phyloP scores from a whole-genome alignment of 2,329 filamentous ascomycete species.

The Aspergillus ustus region DNA sequence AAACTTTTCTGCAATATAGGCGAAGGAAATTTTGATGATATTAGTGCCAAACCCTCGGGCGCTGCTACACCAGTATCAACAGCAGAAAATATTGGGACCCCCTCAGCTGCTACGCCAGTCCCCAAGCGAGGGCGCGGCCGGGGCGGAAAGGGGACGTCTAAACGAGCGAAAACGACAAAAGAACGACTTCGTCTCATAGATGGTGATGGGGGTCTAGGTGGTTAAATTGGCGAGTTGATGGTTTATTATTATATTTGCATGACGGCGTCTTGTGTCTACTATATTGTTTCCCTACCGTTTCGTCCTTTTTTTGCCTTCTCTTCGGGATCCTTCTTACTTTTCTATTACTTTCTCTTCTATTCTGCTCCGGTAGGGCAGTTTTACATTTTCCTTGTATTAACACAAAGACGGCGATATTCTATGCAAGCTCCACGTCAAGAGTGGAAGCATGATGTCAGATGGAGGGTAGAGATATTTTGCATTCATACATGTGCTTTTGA shows the following conservation, averaged over 20 bases:
- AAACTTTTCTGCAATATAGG: slow-evolving; percentile 57
- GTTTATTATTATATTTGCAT: slow-evolving; percentile 17
- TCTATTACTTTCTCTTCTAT: slow-evolving; percentile 3
- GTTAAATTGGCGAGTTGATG: slow-evolving; percentile 17
- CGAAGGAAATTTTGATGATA: slow-evolving; percentile 94
- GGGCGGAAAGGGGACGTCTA: slow-evolving; percentile 61
- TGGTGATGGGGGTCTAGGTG: slow-evolving; percentile 46
- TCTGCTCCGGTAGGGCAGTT: not conserved
- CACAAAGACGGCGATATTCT: slow-evolving; percentile 11
- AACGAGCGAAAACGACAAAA: slow-evolving; percentile 65
- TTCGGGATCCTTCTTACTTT: slow-evolving; percentile 13
- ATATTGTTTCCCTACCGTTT: slow-evolving; percentile 9
- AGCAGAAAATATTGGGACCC: slow-evolving; percentile 51
- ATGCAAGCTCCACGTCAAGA: not conserved
- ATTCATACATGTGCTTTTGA: slow-evolving; percentile 11
- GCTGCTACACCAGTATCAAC: slow-evolving; percentile 77
- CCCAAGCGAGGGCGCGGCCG: slow-evolving; percentile 64
- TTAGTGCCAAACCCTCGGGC: slow-evolving; percentile 78
- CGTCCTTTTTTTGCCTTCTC: slow-evolving; percentile 9
- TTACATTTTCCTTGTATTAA: slow-evolving; percentile 22
- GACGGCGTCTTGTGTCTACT: slow-evolving; percentile 20
- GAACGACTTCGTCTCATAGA: slow-evolving; percentile 52
- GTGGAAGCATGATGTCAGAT: slow-evolving; percentile 14
- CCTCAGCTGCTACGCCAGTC: slow-evolving; percentile 35
- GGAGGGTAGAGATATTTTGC: slow-evolving; percentile 17